These are phyloP conservation scores for Boletus bicolor DNA, from an alignment of 768 basidiomycete genomes.

Conservation along the genomic window DNA sequence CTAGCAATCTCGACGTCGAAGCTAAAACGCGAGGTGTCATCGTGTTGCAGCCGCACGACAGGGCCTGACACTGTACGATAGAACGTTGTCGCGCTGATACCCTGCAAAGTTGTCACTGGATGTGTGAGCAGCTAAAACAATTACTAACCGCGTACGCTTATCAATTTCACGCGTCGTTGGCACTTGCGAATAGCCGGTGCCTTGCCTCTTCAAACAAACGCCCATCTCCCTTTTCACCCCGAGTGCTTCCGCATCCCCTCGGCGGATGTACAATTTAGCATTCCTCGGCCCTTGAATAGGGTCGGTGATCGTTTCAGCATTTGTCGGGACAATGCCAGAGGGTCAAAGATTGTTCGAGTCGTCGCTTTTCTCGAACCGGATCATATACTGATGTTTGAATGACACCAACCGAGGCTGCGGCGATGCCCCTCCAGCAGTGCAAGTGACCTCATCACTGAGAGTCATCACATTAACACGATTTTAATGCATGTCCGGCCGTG, in stretches of 20 bases:
- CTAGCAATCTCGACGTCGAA: not conserved
- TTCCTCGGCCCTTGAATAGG: conserved; percentile 2
- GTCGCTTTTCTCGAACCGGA: conserved; percentile 10
- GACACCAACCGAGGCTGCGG: conserved; percentile 20
- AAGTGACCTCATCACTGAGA: conserved; percentile 23
- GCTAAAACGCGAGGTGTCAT: not conserved
- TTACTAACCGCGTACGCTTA: not conserved
- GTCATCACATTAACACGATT: conserved; percentile 27
- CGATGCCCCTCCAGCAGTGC: conserved; percentile 18
- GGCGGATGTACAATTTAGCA: not conserved
- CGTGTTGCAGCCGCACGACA: not conserved
- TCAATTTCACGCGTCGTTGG: conserved; percentile 1
- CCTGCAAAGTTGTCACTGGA: not conserved
- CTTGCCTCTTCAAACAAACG: conserved; percentile 5
- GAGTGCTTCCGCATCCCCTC: conserved; percentile 3
- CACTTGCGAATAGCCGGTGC: conserved; percentile 4
- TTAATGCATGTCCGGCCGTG: conserved; percentile 29
- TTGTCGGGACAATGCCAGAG: conserved; percentile 1
- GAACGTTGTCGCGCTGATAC: not conserved
- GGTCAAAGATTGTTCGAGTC: not conserved
- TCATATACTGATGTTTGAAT: not conserved
- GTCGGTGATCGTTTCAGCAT: not conserved
- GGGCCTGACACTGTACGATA: not conserved
- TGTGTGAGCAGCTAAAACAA: conserved; percentile 3
- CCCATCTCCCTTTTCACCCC: not conserved